A percentile compares a stretch with the other conserved stretches of the same genome.
phyloP scores from a whole-genome alignment of 345 rosid species.

The Aquilaria yunnanensis region DNA sequence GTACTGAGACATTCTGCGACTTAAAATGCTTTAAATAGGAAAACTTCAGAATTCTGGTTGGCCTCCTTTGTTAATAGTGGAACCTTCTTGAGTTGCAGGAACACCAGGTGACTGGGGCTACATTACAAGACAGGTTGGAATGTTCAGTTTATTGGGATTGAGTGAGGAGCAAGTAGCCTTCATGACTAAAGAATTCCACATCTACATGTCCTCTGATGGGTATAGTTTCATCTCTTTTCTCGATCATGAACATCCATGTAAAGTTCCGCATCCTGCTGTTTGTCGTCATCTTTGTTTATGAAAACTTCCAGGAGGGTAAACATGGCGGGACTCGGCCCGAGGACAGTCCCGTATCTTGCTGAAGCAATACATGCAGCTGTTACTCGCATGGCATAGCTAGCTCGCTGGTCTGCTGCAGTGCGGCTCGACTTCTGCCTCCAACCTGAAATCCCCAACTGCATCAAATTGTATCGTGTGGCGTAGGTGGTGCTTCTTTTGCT shows the following conservation, averaged over 20 bases:
- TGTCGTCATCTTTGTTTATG: no score
- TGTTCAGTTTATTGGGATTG: conserved; percentile 62
- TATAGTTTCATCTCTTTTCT: conserved; percentile 9
- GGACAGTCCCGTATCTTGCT: conserved; percentile 67
- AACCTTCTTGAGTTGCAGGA: conserved; percentile 28
- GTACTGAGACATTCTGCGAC: not conserved
- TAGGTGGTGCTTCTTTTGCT: no score
- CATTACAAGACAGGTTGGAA: conserved; percentile 62
- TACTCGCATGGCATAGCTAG: conserved; percentile 13
- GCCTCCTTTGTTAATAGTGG: not conserved
- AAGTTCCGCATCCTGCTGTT: no score
- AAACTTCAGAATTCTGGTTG: not conserved
- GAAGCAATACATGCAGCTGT: conserved; percentile 67
- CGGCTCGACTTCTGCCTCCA: no score
- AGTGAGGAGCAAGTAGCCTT: conserved; percentile 58
- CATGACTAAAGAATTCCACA: conserved; percentile 55
- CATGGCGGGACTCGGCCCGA: conserved; percentile 71
- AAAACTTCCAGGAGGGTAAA: conserved; percentile 54
- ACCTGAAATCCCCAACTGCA: no score
- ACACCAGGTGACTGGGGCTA: conserved; percentile 82
- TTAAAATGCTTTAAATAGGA: not conserved
- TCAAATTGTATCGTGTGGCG: no score
- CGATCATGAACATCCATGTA: no score
- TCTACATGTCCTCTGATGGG: conserved; percentile 75
- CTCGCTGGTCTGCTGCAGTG: no score